phyloP scores from a whole-genome alignment of 2,329 filamentous ascomycete species.

The Cladobotryum protrusum region DNA sequence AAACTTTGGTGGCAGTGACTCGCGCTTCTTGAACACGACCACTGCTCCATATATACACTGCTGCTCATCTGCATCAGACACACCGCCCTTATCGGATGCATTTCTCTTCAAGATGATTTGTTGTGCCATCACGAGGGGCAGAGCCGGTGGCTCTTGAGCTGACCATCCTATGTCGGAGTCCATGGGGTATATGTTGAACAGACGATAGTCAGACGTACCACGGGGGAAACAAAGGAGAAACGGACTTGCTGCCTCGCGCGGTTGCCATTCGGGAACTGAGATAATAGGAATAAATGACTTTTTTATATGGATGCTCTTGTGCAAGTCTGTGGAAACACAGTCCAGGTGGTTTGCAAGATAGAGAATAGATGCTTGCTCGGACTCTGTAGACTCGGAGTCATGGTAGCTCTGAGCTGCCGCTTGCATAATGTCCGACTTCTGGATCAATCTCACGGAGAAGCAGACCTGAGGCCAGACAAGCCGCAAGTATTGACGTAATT shows the following conservation, averaged over 20 bases:
- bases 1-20: background rate
- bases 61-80: background rate
- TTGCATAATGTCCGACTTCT: constrained; percentile 1
- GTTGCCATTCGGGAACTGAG: constrained; percentile 2
- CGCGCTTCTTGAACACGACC: constrained; percentile 5
- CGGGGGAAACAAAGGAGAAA: constrained; percentile 11
- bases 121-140: constrained; percentile 1
- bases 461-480: constrained; percentile 3
- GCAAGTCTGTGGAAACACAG: constrained; percentile 2
- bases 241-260: constrained; percentile 4
- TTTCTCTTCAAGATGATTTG: background rate
- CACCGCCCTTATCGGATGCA: background rate
- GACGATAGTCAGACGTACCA: constrained; percentile 2
- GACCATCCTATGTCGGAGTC: background rate
- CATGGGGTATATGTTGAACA: constrained; percentile 7
- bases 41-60: background rate
- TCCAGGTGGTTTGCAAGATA: constrained; percentile 4
- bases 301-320: constrained; percentile 7
- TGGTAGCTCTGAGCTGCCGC: background rate
- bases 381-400: background rate
- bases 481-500: background rate
- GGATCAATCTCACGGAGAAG: constrained; percentile 1
- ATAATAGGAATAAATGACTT: constrained; percentile 9
- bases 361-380: background rate
- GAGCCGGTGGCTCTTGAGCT: background rate